Percentiles rank a stretch among this genome's conserved stretches.
These are phyloP conservation scores for Psilocybe mexicana DNA, from an alignment of 1,284 basidiomycete genomes.

Conservation along the genomic window DNA sequence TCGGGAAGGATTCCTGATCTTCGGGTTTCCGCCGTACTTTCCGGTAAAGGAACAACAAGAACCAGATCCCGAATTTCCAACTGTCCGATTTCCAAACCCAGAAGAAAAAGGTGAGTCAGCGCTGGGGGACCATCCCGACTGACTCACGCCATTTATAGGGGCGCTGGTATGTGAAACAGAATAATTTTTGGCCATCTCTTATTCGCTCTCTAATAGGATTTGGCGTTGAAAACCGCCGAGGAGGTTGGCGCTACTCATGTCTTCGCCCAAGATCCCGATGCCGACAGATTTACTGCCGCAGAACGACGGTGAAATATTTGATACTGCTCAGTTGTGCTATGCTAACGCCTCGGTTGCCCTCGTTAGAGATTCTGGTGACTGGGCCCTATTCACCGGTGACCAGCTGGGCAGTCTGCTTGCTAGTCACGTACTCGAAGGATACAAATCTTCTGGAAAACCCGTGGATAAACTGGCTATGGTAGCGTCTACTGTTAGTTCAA, in stretches of 20 bases:
- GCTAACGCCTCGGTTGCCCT: background rate
- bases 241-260: slow-evolving; percentile 56
- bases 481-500: slow-evolving; percentile 85
- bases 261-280: slow-evolving; percentile 84
- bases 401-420: slow-evolving; percentile 82
- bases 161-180: slow-evolving; percentile 45
- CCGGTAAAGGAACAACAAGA: slow-evolving; percentile 63
- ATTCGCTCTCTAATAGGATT: slow-evolving; percentile 46
- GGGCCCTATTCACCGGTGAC: slow-evolving; percentile 81
- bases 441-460: slow-evolving; percentile 61
- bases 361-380: slow-evolving; percentile 52
- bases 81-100: slow-evolving; percentile 83
- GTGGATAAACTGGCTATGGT: slow-evolving; percentile 75
- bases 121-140: background rate
- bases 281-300: slow-evolving; percentile 82
- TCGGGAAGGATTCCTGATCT: slow-evolving; percentile 53
- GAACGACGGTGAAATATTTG: slow-evolving; percentile 54
- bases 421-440: slow-evolving; percentile 54
- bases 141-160: slow-evolving; percentile 34
- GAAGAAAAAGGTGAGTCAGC: slow-evolving; percentile 72
- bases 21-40: slow-evolving; percentile 59
- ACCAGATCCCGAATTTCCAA: slow-evolving; percentile 83
- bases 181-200: background rate
- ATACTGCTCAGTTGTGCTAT: background rate
- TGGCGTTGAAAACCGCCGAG: slow-evolving; percentile 65